Conservation (phyloP, 495 filamentous ascomycete species). For the Penicillium fimorum region DNA sequence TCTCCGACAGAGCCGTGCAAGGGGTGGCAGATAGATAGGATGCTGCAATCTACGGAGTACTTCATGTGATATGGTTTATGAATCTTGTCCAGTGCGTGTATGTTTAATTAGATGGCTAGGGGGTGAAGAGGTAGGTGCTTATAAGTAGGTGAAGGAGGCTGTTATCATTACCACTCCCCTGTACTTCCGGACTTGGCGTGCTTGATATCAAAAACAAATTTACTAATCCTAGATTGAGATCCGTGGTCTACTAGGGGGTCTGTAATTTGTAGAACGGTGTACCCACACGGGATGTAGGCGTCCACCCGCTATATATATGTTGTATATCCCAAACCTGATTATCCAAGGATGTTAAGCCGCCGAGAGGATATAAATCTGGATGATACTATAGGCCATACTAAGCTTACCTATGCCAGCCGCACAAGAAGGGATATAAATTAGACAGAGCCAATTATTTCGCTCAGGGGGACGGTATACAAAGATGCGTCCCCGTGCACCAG, state of each 20-base stretch:
- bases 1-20: slow-evolving; percentile 14
- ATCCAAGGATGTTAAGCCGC: not conserved
- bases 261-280: not conserved
- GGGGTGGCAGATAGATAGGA: slow-evolving; percentile 24
- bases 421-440: slow-evolving; percentile 7
- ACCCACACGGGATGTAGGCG: slow-evolving; percentile 1
- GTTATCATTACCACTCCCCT: not conserved
- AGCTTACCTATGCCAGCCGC: not conserved
- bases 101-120: slow-evolving; percentile 5
- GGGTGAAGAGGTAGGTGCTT: not conserved
- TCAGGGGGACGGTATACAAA: slow-evolving; percentile 4
- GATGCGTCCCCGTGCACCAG: slow-evolving; percentile 5
- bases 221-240: not conserved
- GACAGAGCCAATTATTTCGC: not conserved
- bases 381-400: not conserved
- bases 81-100: not conserved
- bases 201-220: slow-evolving; percentile 1
- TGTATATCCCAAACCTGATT: not conserved
- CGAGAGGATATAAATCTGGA: not conserved
- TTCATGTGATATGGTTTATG: slow-evolving; percentile 7
- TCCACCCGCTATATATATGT: not conserved
- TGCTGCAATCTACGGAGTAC: not conserved
- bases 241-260: not conserved
- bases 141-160: not conserved
- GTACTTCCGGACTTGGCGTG: not conserved